Evolutionary conservation across 345 rosid genomes (phyloP).

Genomic region (Citrus sp.): DNA sequence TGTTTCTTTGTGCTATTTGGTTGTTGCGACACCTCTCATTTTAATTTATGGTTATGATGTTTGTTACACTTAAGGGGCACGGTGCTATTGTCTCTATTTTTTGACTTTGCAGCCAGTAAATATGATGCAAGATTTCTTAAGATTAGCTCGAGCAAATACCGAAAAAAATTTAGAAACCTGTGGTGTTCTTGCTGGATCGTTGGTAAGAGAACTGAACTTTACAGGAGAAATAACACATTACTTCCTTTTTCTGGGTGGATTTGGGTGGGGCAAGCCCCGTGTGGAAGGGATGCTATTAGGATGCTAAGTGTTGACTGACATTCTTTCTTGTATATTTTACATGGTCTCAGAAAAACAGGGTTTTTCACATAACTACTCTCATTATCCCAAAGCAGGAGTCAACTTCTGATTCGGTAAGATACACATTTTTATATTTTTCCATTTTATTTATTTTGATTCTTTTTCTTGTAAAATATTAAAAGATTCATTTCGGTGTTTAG

Average conservation of each 20-base stretch:
- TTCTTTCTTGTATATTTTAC: constrained; percentile 16
- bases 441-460: not conserved
- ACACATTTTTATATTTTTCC: not conserved
- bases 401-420: constrained; percentile 86
- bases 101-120: constrained; percentile 63
- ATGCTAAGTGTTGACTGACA: not conserved
- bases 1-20: not conserved
- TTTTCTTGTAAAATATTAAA: not conserved
- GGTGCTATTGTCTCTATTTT: constrained; percentile 14
- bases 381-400: constrained; percentile 98
- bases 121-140: constrained; percentile 85
- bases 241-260: not conserved
- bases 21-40: not conserved
- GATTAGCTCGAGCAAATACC: constrained; percentile 80
- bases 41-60: constrained; percentile 3
- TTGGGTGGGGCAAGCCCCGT: not conserved
- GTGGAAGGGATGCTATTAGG: no score
- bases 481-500: not conserved
- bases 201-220: constrained; percentile 48
- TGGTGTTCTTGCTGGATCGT: constrained; percentile 88
- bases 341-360: constrained; percentile 76
- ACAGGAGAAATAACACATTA: not conserved
- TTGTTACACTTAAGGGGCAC: constrained; percentile 1
- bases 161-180: constrained; percentile 89
- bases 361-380: constrained; percentile 88